Base-by-base conservation (phyloP, 1,284 basidiomycete species). In the Lignosus rhinocerotis region DNA sequence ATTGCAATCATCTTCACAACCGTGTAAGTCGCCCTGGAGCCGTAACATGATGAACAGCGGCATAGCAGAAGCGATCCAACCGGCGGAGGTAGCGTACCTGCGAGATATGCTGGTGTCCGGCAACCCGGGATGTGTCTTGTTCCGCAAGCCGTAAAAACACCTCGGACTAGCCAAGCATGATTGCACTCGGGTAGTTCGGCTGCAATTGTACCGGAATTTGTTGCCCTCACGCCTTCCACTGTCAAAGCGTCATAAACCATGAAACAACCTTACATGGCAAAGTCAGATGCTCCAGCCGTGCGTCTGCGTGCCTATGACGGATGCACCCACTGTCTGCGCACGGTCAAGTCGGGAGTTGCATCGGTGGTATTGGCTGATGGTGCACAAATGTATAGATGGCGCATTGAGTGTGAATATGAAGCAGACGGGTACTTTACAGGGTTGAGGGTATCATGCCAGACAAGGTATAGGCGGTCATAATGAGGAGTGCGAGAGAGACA, bases 1-100 rank as follows among this genome's bases (percentile, higher is more conserved):
- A n/a, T 36, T 55, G 11, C 41, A 19, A 56, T 47, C 55, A 41
- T 51, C 55, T 42, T 59, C 62, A 50, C 49, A 46, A 48, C 52
- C 57, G 50, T 53, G 55, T 36, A 43, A 30, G 42, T 44, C 31
- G 41, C 36, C 42, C 58, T 55, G 52, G 49, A 17, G n/a, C 43
- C n/a, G 41, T 32, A 31, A 25, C 39, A 52, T 54, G 52, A 61
- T 51, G 50, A 53, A 51, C 51, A 11, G 42, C 48, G 51, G 52
- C 36, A 34, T n/a, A 48, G 50, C 34, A 19, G 51, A 58, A 48
- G 44, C 32, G 39, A 39, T 25, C 41, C 44, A 49, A 34, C 36
- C 33, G 45, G 38, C 30, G 44, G 57, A 17, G 41, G 39, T 51
- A 51, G 48, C 54, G 50, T 58, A 55, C 61, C 44, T 43, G 36